phyloP scores from a whole-genome alignment of 2,329 filamentous ascomycete species.

The Bipolaris zeicola region DNA sequence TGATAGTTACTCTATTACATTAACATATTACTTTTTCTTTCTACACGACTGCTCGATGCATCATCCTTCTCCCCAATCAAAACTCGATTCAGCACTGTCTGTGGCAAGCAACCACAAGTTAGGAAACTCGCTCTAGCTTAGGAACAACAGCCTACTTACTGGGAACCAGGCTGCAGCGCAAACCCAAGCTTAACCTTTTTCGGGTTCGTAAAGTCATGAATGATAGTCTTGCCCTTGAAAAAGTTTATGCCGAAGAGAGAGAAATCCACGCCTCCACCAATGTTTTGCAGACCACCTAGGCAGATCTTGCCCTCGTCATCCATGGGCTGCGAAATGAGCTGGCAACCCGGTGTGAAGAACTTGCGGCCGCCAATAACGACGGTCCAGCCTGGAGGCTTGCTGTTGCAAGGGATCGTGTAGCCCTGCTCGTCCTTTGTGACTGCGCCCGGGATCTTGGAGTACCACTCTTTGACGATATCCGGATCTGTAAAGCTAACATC shows the following conservation, averaged over 20 bases:
- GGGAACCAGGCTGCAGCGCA: neutral
- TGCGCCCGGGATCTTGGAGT: neutral
- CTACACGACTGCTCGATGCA: no score
- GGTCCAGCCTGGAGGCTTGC: neutral
- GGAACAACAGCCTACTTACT: neutral
- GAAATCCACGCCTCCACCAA: neutral
- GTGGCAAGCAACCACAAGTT: no score
- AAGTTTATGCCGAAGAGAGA: neutral
- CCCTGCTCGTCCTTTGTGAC: neutral
- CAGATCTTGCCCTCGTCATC: neutral
- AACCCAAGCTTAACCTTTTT: neutral
- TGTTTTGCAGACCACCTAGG: neutral
- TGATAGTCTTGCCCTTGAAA: neutral
- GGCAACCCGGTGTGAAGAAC: neutral
- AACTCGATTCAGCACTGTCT: no score
- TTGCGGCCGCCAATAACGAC: neutral
- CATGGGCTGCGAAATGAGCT: neutral
- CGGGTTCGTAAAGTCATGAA: neutral
- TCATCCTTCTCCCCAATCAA: no score
- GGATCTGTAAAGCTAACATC: neutral
- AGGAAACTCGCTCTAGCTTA: no score
- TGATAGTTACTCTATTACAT: no score
- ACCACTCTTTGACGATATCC: neutral
- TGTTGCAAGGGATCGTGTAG: neutral
- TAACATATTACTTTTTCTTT: no score